These are phyloP conservation scores for Bacterosira constricta DNA, from an alignment of 108 stramenopile species.

Conservation along the genomic window DNA sequence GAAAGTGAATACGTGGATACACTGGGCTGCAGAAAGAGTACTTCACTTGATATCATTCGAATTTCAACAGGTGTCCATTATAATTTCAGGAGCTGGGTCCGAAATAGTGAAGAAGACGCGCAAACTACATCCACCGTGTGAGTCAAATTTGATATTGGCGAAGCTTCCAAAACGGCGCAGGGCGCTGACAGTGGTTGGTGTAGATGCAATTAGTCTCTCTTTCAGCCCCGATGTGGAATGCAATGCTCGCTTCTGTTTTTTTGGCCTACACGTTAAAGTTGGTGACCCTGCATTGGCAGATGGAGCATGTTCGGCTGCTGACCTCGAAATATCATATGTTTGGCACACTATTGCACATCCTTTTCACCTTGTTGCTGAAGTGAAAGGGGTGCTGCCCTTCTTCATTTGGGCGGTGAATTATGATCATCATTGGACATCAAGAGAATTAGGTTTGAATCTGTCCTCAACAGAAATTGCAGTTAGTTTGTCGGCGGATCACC, in stretches of 20 bases:
- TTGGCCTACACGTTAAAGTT: slow-evolving; percentile 7
- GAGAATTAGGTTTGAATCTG: not conserved
- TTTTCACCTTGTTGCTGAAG: slow-evolving; percentile 24
- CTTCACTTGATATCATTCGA: slow-evolving; percentile 15
- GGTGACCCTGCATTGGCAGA: slow-evolving; percentile 3
- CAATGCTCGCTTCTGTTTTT: slow-evolving; percentile 5
- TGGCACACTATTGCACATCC: slow-evolving; percentile 29
- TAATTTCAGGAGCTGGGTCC: slow-evolving; percentile 25
- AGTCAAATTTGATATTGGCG: slow-evolving; percentile 7
- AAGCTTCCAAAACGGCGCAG: slow-evolving; percentile 1
- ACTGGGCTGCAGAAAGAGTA: not conserved
- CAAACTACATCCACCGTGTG: not conserved
- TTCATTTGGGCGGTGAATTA: slow-evolving; percentile 25
- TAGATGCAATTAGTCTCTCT: not conserved
- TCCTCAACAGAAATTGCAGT: slow-evolving; percentile 21
- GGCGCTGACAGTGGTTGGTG: slow-evolving; percentile 8
- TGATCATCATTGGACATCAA: slow-evolving; percentile 28
- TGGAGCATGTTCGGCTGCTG: no score
- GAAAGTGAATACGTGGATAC: slow-evolving; percentile 12
- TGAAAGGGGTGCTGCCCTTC: slow-evolving; percentile 23
- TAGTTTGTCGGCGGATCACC: slow-evolving; percentile 9
- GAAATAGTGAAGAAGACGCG: slow-evolving; percentile 10
- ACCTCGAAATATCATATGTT: not conserved
- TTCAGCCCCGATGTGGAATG: slow-evolving; percentile 19
- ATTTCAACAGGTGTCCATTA: slow-evolving; percentile 8